Percentiles rank a stretch among this genome's conserved stretches.
phyloP scores from a whole-genome alignment of 495 filamentous ascomycete species.

The Cercophora samala region DNA sequence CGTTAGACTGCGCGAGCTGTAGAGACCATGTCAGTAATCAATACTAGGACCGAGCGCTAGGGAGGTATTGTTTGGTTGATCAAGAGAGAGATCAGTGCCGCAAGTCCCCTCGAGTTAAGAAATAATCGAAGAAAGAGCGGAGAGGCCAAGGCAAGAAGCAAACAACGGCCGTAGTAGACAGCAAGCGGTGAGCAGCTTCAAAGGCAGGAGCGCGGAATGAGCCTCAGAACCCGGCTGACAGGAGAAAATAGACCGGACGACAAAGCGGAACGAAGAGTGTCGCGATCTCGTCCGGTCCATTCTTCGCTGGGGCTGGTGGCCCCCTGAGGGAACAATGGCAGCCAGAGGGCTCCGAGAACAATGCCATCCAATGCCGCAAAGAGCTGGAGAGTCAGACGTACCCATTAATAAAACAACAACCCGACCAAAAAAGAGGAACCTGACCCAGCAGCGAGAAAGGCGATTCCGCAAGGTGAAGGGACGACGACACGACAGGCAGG shows the following conservation, averaged over 20 bases:
- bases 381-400: constrained; percentile 4
- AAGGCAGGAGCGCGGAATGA: not conserved
- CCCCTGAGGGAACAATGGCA: not conserved
- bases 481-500: constrained; percentile 5
- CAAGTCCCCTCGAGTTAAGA: not conserved
- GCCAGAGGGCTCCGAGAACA: constrained; percentile 4
- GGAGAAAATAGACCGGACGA: not conserved
- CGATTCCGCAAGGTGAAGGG: not conserved
- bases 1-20: constrained; percentile 29
- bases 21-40: not conserved
- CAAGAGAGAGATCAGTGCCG: not conserved
- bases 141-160: not conserved
- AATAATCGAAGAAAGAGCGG: not conserved
- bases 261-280: not conserved
- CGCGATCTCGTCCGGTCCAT: not conserved
- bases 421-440: constrained; percentile 8
- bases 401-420: constrained; percentile 10
- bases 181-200: not conserved
- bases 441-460: constrained; percentile 11
- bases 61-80: not conserved
- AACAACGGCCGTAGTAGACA: not conserved
- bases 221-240: not conserved
- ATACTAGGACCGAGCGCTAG: not conserved
- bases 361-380: constrained; percentile 8
- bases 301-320: not conserved